Conservation (phyloP, 1,139 yeast species). For the Kodamaea plutei region DNA sequence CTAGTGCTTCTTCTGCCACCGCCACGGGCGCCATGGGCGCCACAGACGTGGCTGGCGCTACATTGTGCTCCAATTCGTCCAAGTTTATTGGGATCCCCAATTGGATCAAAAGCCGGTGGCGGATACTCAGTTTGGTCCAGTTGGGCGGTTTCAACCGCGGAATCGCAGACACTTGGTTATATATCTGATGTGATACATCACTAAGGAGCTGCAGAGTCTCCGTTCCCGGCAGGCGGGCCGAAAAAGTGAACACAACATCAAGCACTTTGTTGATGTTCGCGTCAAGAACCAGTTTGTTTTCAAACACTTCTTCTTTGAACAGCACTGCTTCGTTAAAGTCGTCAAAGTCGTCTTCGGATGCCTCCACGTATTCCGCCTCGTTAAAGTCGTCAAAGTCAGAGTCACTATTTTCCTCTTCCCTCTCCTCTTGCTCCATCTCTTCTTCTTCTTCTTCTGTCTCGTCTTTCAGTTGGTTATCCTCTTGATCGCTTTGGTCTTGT, state of each 20-base stretch:
- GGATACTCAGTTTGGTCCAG: conserved; percentile 56
- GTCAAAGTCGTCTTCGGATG: conserved; percentile 14
- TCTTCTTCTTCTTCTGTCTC: conserved; percentile 4
- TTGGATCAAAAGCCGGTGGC: conserved; percentile 52
- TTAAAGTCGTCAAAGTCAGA: conserved; percentile 15
- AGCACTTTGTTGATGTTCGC: conserved; percentile 18
- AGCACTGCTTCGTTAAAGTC: conserved; percentile 25
- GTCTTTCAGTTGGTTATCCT: conserved; percentile 1
- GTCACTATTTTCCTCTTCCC: conserved; percentile 4
- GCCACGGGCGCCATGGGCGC: background rate
- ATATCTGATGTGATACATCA: conserved; percentile 26
- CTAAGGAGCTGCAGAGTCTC: conserved; percentile 15
- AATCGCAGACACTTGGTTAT: conserved; percentile 31
- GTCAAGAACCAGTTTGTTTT: conserved; percentile 13
- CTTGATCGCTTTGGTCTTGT: background rate
- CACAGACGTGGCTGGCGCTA: background rate
- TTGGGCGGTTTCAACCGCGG: conserved; percentile 49
- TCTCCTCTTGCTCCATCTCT: conserved; percentile 1
- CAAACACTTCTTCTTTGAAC: conserved; percentile 15
- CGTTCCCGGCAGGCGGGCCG: conserved; percentile 1
- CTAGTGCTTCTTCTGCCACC: background rate
- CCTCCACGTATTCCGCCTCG: conserved; percentile 9
- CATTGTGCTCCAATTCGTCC: conserved; percentile 46
- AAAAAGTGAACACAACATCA: conserved; percentile 21
- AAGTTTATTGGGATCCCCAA: conserved; percentile 59